Evolutionary conservation across 192 early-diverging fungal genomes (phyloP).

Genomic region (Backusella macrospora): DNA sequence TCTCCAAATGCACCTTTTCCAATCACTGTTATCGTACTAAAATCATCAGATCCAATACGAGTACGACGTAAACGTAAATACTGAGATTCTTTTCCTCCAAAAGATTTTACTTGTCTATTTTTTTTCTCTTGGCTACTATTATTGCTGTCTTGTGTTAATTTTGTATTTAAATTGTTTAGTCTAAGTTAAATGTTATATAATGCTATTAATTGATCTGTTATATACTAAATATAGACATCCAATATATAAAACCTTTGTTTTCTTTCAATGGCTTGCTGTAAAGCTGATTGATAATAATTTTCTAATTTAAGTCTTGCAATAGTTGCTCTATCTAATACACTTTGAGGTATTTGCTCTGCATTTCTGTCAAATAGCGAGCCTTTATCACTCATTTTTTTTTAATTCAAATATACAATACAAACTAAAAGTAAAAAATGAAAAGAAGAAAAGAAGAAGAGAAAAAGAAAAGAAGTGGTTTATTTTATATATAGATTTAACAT

Average conservation of each 20-base stretch:
- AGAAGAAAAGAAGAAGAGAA: not conserved
- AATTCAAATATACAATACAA: not conserved
- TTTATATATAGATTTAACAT: slow-evolving; percentile 1
- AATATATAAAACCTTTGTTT: slow-evolving; percentile 56
- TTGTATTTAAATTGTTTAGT: slow-evolving; percentile 76
- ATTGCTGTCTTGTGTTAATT: slow-evolving; percentile 59
- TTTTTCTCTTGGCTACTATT: slow-evolving; percentile 85
- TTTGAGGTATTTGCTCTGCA: slow-evolving; percentile 47
- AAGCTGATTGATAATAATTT: slow-evolving; percentile 86
- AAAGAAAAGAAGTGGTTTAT: not conserved
- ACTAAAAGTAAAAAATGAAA: not conserved
- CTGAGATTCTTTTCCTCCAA: slow-evolving; percentile 89
- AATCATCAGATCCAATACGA: slow-evolving; percentile 87
- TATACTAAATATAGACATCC: not conserved
- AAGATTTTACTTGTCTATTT: slow-evolving; percentile 72
- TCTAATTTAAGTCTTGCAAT: slow-evolving; percentile 90
- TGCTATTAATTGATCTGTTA: not conserved
- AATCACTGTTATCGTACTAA: slow-evolving; percentile 95
- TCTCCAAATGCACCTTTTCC: slow-evolving; percentile 99
- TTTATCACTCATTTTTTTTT: slow-evolving; percentile 2
- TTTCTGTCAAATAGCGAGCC: not conserved
- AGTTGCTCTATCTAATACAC: slow-evolving; percentile 82
- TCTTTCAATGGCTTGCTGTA: slow-evolving; percentile 87
- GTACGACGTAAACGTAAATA: slow-evolving; percentile 91
- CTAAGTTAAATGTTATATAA: slow-evolving; percentile 33